These are phyloP conservation scores for Nelumbo lutea DNA, from an alignment of 164 flowering plant genomes.

Conservation along the genomic window DNA sequence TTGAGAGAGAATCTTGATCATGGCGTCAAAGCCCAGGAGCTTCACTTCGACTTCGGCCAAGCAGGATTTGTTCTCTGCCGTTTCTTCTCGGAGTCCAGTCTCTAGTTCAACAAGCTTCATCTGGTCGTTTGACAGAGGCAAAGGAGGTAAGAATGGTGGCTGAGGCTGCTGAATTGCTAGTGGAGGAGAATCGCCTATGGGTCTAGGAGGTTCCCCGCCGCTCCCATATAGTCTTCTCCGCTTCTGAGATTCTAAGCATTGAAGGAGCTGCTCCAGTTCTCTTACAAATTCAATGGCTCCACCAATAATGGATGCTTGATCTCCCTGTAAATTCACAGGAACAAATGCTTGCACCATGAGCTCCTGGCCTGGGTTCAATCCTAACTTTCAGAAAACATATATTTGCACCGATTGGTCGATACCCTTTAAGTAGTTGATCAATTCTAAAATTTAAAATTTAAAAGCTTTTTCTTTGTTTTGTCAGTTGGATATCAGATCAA, in stretches of 20 bases:
- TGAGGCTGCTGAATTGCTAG: slow-evolving; percentile 30
- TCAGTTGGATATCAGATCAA: not conserved
- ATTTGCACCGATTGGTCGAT: too few relatives aligned
- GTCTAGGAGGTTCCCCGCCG: slow-evolving; percentile 28
- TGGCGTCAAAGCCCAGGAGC: slow-evolving; percentile 74
- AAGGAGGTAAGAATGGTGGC: slow-evolving; percentile 39
- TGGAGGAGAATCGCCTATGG: slow-evolving; percentile 30
- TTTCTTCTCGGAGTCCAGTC: slow-evolving; percentile 52
- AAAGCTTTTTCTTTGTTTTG: not conserved
- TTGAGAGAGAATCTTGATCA: slow-evolving; percentile 78
- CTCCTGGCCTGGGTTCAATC: not conserved
- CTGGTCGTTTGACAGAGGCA: slow-evolving; percentile 35
- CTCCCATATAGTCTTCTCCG: slow-evolving; percentile 57
- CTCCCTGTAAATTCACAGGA: slow-evolving; percentile 50
- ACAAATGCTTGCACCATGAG: not conserved
- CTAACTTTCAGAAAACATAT: not conserved
- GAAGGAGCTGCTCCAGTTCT: slow-evolving; percentile 88
- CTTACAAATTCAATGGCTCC: slow-evolving; percentile 97
- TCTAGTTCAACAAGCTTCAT: slow-evolving; percentile 37
- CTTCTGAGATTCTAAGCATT: slow-evolving; percentile 90
- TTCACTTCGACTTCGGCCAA: slow-evolving; percentile 90
- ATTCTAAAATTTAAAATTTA: not conserved
- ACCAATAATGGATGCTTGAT: slow-evolving; percentile 96
- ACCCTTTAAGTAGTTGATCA: not conserved
- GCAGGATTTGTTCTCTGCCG: slow-evolving; percentile 75